Base-by-base conservation (phyloP, 352 stramenopile genomes). In the Aphanomyces astaci region DNA sequence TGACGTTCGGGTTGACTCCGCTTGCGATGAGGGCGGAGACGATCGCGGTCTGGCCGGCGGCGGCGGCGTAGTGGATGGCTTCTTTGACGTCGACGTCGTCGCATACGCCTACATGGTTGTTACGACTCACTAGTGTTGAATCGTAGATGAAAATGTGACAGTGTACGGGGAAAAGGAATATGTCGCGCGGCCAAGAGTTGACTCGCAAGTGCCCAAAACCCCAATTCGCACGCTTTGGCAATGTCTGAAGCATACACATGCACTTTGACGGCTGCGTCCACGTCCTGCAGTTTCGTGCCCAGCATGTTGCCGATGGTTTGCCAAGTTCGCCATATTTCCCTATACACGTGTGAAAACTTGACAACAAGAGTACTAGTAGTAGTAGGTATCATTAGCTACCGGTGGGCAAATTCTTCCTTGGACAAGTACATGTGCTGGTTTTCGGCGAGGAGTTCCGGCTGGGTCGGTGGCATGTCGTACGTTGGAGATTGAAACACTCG, bases 141-240 rank as follows among this genome's bases (percentile, higher is more conserved):
- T n/a, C n/a, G n/a, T n/a, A n/a, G n/a, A n/a, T n/a, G n/a, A n/a
- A n/a, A n/a, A n/a, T n/a, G n/a, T n/a, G n/a, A n/a, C n/a, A n/a
- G n/a, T n/a, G 25, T 68, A 68, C 62, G 46, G 24, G 62, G 51
- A 36, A 68, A 68, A n/a, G 4, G 3, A 15, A 68, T 68, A 10
- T 45, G 46, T 13, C 62, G 62, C 13, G 56, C 25, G 2, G 46
- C 46, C 10, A 68, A 32, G 24, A 62, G 31, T 10, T 40, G n/a
- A 19, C 3, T 22, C 0, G 33, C 51, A 33, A 68, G 17, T 11
- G 25, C 13, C 62, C 62, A 68, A 68, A 68, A 68, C 19, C 62
- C 62, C 3, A 68, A 51, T 9, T 11, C 5, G 43, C 48, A 57
- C 15, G 62, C 62, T 4, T 13, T 31, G 4, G 51, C 24, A 9